Base-by-base conservation (phyloP, 495 filamentous ascomycete genomes). In the Alectoria sarmentosa region DNA sequence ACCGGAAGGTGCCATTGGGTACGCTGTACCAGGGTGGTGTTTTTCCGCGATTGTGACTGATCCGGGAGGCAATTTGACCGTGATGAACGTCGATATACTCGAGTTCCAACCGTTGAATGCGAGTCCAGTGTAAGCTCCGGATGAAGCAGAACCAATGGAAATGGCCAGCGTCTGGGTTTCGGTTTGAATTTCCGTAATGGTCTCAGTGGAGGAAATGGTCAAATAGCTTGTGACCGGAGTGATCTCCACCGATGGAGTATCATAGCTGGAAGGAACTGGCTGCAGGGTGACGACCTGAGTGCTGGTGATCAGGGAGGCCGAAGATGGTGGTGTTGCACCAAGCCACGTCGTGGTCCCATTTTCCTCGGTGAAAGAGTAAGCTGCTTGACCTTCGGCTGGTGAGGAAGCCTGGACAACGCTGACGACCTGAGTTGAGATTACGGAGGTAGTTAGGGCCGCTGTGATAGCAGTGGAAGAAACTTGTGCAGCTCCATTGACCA, bases 81-180 rank as follows among this genome's bases (percentile, higher is more conserved):
- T 68, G 39, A 39, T 32, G 21, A 66, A 38, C 8, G 52, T 66
- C 23, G 63, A 37, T 28, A 63, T 19, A 14, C 52, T 70, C 26
- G 60, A 60, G 44, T 72, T 72, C 68, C 70, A 72, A 39, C 70
- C 70, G 13, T 58, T 58, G 21, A 36, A 41, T 37, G 62, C 68
- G 26, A 63, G 36, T 26, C 62, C 61, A 62, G 63, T 34, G 21
- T 66, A 67, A 11, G 41, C 13, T 42, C 65, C 67, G 26, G 61
- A 42, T 34, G 63, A 39, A 2, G 64, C 46, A 26, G 39, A 30
- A 38, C 39, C 15, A 42, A 41, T 37, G 15, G 5, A 19, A 14
- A 41, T 17, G 4, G 38, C 3, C 38, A 44, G 30, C 21, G 38
- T 48, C 32, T 38, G 39, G 14, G 48, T 59, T 19, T 59, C 38